Conservation (phyloP, 805 yeast genomes). For the Grigorovia yakushimaensis region DNA sequence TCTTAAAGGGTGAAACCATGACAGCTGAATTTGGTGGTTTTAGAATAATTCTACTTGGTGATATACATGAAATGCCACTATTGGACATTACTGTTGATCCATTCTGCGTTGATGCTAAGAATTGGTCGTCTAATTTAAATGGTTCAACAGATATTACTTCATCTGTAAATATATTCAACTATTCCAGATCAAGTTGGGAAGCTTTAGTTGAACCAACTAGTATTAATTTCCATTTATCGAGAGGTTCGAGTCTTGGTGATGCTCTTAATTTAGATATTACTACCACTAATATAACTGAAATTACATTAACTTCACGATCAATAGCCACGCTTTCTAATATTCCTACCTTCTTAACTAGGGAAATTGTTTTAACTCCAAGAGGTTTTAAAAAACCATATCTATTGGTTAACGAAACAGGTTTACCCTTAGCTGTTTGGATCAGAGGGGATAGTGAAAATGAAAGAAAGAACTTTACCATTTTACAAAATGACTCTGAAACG, state of each 20-base stretch:
- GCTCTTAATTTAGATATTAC: constrained; percentile 54
- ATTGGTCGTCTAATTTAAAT: constrained; percentile 81
- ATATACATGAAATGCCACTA: constrained; percentile 83
- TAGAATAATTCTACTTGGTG: constrained; percentile 78
- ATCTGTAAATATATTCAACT: constrained; percentile 69
- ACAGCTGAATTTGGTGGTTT: constrained; percentile 62
- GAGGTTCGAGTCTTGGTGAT: constrained; percentile 35
- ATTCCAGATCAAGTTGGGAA: constrained; percentile 89
- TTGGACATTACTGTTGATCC: constrained; percentile 66
- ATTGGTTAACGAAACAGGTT: constrained; percentile 78
- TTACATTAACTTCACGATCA: constrained; percentile 73
- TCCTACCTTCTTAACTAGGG: constrained; percentile 44
- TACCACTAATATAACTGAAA: constrained; percentile 68
- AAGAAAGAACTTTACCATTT: constrained; percentile 20
- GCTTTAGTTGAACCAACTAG: constrained; percentile 88
- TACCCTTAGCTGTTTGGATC: constrained; percentile 74
- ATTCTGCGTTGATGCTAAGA: constrained; percentile 55
- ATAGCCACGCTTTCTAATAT: constrained; percentile 69
- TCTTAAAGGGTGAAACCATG: constrained; percentile 61
- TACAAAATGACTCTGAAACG: constrained; percentile 40
- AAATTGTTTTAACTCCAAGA: constrained; percentile 48
- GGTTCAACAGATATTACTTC: constrained; percentile 59
- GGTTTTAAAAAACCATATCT: constrained; percentile 77
- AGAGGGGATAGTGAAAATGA: constrained; percentile 34
- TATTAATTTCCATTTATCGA: constrained; percentile 58